Evolutionary conservation across 169 alveolate genomes (phyloP).

Genomic region (Cryptosporidium meleagridis): DNA sequence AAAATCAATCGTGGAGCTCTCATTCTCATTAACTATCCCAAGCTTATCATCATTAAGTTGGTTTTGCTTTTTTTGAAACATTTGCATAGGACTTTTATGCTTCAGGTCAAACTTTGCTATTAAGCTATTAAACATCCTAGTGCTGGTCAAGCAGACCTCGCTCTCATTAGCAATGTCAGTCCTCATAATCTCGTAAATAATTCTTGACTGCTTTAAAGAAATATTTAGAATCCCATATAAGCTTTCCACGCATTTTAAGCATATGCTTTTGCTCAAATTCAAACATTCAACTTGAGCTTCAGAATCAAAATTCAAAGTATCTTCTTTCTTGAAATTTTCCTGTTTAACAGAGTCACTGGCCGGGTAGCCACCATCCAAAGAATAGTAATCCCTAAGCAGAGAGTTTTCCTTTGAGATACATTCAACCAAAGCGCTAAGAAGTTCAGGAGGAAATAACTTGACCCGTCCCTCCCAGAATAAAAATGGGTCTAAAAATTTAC

Average conservation of each 20-base stretch:
- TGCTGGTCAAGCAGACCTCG: slow-evolving; percentile 58
- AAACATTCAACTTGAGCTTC: neutral
- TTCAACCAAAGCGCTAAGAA: slow-evolving; percentile 13
- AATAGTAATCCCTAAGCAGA: slow-evolving; percentile 14
- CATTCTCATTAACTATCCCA: neutral
- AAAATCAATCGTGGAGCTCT: neutral
- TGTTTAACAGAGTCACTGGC: neutral
- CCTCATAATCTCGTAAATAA: slow-evolving; percentile 35
- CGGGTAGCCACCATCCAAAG: neutral
- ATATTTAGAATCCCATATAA: slow-evolving; percentile 22
- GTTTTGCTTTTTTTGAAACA: neutral
- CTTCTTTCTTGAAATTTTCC: neutral
- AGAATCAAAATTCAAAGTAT: neutral
- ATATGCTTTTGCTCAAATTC: slow-evolving; percentile 8
- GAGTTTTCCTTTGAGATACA: slow-evolving; percentile 35
- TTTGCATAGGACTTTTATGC: slow-evolving; percentile 5
- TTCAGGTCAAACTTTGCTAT: slow-evolving; percentile 44
- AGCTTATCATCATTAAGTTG: neutral
- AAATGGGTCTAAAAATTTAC: slow-evolving; percentile 46
- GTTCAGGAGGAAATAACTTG: slow-evolving; percentile 66
- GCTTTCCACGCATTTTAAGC: slow-evolving; percentile 26
- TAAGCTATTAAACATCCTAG: slow-evolving; percentile 44
- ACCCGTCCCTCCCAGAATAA: slow-evolving; percentile 61
- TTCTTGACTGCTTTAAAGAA: slow-evolving; percentile 37
- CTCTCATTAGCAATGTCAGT: slow-evolving; percentile 22